Evolutionary conservation across 495 filamentous ascomycete genomes (phyloP).

Genomic region (Podospora sp.): DNA sequence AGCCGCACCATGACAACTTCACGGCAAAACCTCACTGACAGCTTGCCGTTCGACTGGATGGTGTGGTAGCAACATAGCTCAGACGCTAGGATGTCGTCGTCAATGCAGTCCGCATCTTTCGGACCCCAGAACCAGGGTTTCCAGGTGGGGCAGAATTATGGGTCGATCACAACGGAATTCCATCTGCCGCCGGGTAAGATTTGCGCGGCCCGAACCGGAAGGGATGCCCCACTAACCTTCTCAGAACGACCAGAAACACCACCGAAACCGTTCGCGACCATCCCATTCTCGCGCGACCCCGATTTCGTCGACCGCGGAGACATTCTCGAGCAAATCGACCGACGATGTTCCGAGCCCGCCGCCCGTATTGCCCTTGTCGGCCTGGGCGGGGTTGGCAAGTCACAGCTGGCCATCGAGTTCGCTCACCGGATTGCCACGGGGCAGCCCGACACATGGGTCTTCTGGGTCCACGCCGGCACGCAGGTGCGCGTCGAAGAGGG

Average conservation of each 20-base stretch:
- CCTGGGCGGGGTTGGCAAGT: slow-evolving; percentile 31
- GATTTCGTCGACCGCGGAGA: slow-evolving; percentile 24
- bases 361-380: slow-evolving; percentile 1
- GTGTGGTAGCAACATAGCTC: too few relatives aligned
- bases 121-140: slow-evolving; percentile 28
- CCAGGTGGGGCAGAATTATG: slow-evolving; percentile 37
- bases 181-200: slow-evolving; percentile 39
- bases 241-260: slow-evolving; percentile 33
- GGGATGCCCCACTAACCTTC: slow-evolving; percentile 28
- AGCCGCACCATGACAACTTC: too few relatives aligned
- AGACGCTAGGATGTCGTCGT: neutral
- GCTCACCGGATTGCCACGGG: slow-evolving; percentile 15
- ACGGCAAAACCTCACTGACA: neutral
- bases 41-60: neutral
- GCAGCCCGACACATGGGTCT: slow-evolving; percentile 18
- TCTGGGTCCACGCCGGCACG: slow-evolving; percentile 9
- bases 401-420: slow-evolving; percentile 26
- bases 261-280: slow-evolving; percentile 26
- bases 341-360: slow-evolving; percentile 4
- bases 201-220: slow-evolving; percentile 3
- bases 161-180: slow-evolving; percentile 35
- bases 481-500: slow-evolving; percentile 4
- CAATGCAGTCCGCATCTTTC: slow-evolving; percentile 32
- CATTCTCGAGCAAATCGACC: neutral
- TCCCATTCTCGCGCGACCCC: slow-evolving; percentile 42